Conservation (phyloP, 441 rosid genomes). For the Populus hybrid region DNA sequence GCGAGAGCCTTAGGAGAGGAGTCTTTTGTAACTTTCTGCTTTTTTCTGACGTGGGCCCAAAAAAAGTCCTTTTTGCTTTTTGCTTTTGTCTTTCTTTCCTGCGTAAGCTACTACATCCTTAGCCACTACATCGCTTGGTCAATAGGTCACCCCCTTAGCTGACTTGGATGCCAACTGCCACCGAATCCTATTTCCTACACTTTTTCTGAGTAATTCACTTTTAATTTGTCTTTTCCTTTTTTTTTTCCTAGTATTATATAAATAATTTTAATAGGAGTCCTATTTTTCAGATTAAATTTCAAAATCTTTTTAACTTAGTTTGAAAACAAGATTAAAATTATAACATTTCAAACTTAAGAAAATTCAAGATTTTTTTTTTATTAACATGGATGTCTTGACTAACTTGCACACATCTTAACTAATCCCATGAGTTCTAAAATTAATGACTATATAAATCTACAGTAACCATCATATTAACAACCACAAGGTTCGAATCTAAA, state of each 20-base stretch:
- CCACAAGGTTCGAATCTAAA: too few species aligned
- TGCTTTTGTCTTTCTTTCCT: conserved; percentile 21
- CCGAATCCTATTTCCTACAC: not conserved
- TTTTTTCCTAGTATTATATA: not conserved
- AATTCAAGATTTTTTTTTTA: too few species aligned
- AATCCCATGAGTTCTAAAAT: rapidly evolving
- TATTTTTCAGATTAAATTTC: too few species aligned
- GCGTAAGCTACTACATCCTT: conserved; percentile 36
- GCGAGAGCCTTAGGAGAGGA: conserved; percentile 9
- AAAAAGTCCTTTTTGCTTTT: not conserved
- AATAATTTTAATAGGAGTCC: not conserved
- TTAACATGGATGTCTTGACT: rapidly evolving
- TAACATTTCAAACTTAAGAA: too few species aligned
- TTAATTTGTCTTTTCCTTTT: not conserved
- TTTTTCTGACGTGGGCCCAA: conserved; percentile 5
- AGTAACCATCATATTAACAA: too few species aligned
- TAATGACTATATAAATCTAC: rapidly evolving
- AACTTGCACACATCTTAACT: rapidly evolving
- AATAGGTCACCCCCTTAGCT: conserved; percentile 23
- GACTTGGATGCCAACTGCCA: conserved; percentile 43
- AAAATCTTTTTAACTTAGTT: too few species aligned
- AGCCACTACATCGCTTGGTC: conserved; percentile 34
- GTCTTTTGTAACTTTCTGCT: not conserved
- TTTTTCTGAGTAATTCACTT: too few species aligned
- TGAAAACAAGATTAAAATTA: too few species aligned